Percentiles rank a stretch among this genome's conserved stretches.
These are phyloP conservation scores for Cydonia oblonga DNA, from an alignment of 331 rosid species.

Conservation along the genomic window DNA sequence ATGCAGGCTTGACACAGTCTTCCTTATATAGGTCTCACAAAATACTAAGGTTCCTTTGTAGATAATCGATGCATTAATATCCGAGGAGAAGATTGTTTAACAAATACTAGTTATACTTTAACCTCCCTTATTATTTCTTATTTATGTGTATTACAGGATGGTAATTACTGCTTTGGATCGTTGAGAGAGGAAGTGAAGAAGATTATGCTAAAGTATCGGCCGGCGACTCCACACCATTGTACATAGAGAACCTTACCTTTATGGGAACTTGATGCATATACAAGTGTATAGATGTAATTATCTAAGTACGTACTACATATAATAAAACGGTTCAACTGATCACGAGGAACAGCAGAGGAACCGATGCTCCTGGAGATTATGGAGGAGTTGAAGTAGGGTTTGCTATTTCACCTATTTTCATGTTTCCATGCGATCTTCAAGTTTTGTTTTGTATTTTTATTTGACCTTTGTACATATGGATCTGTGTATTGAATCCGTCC, in stretches of 20 bases:
- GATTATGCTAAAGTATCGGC: slow-evolving; percentile 14
- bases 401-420: neutral
- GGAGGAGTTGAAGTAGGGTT: slow-evolving; percentile 6
- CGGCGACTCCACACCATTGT: slow-evolving; percentile 24
- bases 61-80: neutral
- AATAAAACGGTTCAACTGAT: slow-evolving; percentile 18
- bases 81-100: neutral
- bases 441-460: neutral
- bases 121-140: neutral
- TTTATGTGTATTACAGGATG: slow-evolving; percentile 41
- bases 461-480: neutral
- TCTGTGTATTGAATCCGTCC: neutral
- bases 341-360: slow-evolving; percentile 9
- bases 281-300: neutral
- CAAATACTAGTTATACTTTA: neutral
- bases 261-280: slow-evolving; percentile 7
- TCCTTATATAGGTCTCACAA: neutral
- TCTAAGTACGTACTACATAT: neutral
- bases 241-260: slow-evolving; percentile 10
- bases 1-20: neutral
- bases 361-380: slow-evolving; percentile 24
- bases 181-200: slow-evolving; percentile 27
- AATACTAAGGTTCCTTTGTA: neutral
- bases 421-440: neutral
- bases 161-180: slow-evolving; percentile 61